Conservation (phyloP, 2,329 filamentous ascomycete genomes). For the Pseudogymnoascus sp. region DNA sequence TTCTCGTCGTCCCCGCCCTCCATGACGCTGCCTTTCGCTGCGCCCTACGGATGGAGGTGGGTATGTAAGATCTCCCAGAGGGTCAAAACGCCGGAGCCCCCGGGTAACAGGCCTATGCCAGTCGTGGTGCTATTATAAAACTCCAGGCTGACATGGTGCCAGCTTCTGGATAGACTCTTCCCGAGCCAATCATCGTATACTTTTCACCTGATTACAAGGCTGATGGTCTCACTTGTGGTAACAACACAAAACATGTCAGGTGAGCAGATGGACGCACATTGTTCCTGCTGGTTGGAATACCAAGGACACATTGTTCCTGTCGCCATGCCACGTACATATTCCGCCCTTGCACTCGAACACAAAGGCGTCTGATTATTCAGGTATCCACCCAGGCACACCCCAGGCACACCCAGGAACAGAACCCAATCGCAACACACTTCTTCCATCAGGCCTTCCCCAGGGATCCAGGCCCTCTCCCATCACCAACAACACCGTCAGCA, state of each 20-base stretch:
- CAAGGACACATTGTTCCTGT: background rate
- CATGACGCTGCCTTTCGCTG: background rate
- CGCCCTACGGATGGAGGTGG: background rate
- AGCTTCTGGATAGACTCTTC: background rate
- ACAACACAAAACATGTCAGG: background rate
- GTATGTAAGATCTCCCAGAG: background rate
- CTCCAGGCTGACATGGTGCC: background rate
- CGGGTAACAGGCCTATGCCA: background rate
- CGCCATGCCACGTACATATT: background rate
- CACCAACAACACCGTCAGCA: background rate
- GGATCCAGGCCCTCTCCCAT: background rate
- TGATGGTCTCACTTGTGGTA: background rate
- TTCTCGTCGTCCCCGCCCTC: background rate
- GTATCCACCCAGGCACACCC: background rate
- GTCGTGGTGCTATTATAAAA: background rate
- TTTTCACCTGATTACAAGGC: background rate
- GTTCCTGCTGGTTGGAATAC: background rate
- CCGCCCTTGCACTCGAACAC: background rate
- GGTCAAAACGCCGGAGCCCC: slow-evolving; percentile 1
- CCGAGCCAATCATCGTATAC: background rate
- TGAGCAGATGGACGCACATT: background rate
- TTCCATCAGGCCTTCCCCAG: background rate
- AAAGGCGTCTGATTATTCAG: background rate
- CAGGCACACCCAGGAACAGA: background rate
- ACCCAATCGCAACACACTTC: background rate